Percentiles rank a stretch among this genome's conserved stretches.
Evolutionary conservation across 768 basidiomycete genomes (phyloP).

Genomic region (Pleurotus eryngii): DNA sequence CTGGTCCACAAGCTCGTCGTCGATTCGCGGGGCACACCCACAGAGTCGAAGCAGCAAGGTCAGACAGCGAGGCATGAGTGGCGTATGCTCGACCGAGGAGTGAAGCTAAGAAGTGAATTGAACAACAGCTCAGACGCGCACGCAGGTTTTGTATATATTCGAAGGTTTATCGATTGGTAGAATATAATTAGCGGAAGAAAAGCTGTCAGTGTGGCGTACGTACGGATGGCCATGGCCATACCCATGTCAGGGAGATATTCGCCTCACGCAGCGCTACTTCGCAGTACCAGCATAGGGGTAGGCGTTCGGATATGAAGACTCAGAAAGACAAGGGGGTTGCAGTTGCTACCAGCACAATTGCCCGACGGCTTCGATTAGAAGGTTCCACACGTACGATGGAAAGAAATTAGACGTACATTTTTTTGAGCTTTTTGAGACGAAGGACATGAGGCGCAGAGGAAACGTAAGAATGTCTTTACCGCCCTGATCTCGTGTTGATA

Average conservation of each 20-base stretch:
- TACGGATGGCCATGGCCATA: background rate
- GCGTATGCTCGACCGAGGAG: background rate
- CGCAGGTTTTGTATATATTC: too few relatives aligned
- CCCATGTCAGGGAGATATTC: background rate
- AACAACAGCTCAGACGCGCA: too few relatives aligned
- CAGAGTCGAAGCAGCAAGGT: background rate
- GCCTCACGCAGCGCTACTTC: background rate
- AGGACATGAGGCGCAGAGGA: background rate
- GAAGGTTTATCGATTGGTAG: background rate
- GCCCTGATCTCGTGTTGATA: slow-evolving; percentile 6
- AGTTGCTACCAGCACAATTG: too few relatives aligned
- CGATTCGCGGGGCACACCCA: background rate
- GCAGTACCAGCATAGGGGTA: background rate
- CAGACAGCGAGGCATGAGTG: background rate
- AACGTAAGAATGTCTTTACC: slow-evolving; percentile 1
- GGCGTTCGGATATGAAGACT: too few relatives aligned
- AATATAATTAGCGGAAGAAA: background rate
- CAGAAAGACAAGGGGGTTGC: too few relatives aligned
- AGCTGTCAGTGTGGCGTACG: background rate
- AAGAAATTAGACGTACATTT: background rate
- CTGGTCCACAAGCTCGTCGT: background rate
- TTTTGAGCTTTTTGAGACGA: background rate
- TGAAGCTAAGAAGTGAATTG: too few relatives aligned
- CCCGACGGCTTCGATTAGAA: too few relatives aligned
- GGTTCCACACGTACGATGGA: too few relatives aligned